Evolutionary conservation across 371 early-diverging fungal genomes (phyloP).

Genomic region (Apophysomyces sp.): DNA sequence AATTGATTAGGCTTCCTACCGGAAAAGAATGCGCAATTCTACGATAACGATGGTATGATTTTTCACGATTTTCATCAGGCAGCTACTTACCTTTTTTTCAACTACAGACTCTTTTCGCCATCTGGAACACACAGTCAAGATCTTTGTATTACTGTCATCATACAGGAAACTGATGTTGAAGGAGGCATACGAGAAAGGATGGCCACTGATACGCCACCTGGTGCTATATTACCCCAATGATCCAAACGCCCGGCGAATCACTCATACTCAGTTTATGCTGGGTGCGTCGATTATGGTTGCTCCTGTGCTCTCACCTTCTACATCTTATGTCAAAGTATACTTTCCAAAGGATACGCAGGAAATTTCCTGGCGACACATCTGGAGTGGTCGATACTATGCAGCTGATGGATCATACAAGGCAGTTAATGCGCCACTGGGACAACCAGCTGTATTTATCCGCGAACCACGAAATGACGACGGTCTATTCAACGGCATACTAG

Average conservation of each 20-base stretch:
- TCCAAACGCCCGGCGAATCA: constrained; percentile 25
- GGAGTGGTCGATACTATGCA: constrained; percentile 41
- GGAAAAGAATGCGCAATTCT: constrained; percentile 51
- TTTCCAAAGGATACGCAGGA: constrained; percentile 28
- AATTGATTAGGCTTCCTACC: constrained; percentile 27
- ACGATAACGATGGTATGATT: constrained; percentile 45
- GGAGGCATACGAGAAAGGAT: constrained; percentile 51
- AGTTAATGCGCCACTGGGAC: constrained; percentile 42
- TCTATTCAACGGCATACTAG: constrained; percentile 27
- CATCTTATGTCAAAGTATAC: constrained; percentile 45
- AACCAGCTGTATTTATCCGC: constrained; percentile 45
- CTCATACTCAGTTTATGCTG: constrained; percentile 36
- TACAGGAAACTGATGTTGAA: constrained; percentile 40
- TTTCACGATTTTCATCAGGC: neutral
- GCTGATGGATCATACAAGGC: constrained; percentile 37
- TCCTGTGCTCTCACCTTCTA: constrained; percentile 32
- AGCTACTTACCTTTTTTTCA: neutral
- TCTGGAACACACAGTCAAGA: constrained; percentile 33
- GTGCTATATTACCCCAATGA: constrained; percentile 52
- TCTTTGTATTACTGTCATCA: constrained; percentile 31
- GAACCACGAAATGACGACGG: constrained; percentile 46
- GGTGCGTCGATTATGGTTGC: constrained; percentile 39
- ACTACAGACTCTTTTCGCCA: constrained; percentile 32
- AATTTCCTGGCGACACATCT: constrained; percentile 44
- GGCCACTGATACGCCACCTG: constrained; percentile 51